Conservation (phyloP, 1,139 yeast genomes). For the Kodamaea alishanica region DNA sequence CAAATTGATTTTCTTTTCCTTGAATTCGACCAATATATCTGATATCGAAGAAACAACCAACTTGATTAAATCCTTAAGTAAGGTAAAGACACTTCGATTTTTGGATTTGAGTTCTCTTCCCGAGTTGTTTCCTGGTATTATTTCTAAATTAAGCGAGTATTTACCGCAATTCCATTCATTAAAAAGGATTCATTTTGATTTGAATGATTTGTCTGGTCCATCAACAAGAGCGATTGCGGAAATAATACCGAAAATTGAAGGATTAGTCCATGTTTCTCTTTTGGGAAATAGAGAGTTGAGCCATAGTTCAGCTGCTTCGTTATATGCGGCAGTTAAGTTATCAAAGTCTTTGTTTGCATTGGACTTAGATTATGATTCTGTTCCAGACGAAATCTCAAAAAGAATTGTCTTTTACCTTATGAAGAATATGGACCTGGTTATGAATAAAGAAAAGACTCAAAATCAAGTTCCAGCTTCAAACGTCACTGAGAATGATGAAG, state of each 20-base stretch:
- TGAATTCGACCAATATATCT: conserved; percentile 62
- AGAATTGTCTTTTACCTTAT: conserved; percentile 78
- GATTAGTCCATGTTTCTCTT: conserved; percentile 73
- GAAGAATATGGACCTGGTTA: conserved; percentile 70
- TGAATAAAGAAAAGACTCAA: conserved; percentile 38
- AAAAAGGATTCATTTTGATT: conserved; percentile 74
- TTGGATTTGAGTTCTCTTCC: conserved; percentile 77
- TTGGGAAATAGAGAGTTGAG: conserved; percentile 59
- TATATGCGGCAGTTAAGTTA: conserved; percentile 67
- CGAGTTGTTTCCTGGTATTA: conserved; percentile 65
- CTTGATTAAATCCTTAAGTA: conserved; percentile 49
- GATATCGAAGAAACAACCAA: conserved; percentile 53
- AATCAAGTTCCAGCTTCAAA: conserved; percentile 17
- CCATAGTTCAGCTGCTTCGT: conserved; percentile 58
- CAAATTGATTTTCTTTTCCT: conserved; percentile 56
- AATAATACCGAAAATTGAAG: conserved; percentile 63
- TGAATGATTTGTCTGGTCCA: conserved; percentile 60
- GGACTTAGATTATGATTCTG: conserved; percentile 66
- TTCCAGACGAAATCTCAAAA: conserved; percentile 69
- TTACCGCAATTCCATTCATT: conserved; percentile 65
- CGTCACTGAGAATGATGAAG: conserved; percentile 21
- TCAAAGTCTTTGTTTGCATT: conserved; percentile 64
- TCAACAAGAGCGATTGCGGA: conserved; percentile 67
- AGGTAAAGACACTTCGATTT: conserved; percentile 58
- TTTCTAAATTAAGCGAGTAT: conserved; percentile 56